A percentile compares a stretch with the other conserved stretches of the same genome.
These are phyloP conservation scores for Metarhizium anisopliae DNA, from an alignment of 2,329 filamentous ascomycete species.

Conservation along the genomic window DNA sequence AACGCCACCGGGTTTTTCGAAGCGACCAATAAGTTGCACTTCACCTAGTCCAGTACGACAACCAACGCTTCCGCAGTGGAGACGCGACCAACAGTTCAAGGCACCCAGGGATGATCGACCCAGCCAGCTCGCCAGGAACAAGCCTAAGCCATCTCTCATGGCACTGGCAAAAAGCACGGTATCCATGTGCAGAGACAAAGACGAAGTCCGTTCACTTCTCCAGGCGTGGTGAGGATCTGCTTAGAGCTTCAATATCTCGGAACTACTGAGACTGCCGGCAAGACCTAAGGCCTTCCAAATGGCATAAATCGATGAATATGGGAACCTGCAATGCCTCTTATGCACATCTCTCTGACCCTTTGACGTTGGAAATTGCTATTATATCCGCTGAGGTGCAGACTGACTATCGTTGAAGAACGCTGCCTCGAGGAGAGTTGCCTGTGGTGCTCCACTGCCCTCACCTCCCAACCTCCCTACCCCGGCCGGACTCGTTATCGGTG, in stretches of 20 bases:
- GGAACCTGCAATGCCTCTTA: background rate
- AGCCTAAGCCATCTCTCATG: constrained; percentile 3
- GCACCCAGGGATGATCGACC: background rate
- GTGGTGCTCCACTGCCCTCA: background rate
- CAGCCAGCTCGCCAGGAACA: background rate
- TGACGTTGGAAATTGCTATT: background rate
- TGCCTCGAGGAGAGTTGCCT: background rate
- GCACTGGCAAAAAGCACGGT: constrained; percentile 8
- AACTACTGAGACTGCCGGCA: background rate
- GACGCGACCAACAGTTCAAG: background rate
- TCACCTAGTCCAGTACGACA: too few species aligned
- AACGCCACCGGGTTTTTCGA: too few species aligned
- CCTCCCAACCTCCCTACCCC: background rate
- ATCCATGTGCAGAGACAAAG: constrained; percentile 3
- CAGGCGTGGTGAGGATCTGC: background rate
- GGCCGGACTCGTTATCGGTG: too few species aligned
- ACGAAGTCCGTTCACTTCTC: background rate
- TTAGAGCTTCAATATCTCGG: background rate
- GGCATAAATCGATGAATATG: background rate
- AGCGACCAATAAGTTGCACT: too few species aligned
- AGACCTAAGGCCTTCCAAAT: background rate
- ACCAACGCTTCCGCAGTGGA: too few species aligned
- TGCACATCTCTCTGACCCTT: background rate
- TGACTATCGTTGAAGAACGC: background rate
- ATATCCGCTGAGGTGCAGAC: background rate